These are phyloP conservation scores for Zymoseptoria brevis DNA, from an alignment of 2,329 filamentous ascomycete species.

Conservation along the genomic window DNA sequence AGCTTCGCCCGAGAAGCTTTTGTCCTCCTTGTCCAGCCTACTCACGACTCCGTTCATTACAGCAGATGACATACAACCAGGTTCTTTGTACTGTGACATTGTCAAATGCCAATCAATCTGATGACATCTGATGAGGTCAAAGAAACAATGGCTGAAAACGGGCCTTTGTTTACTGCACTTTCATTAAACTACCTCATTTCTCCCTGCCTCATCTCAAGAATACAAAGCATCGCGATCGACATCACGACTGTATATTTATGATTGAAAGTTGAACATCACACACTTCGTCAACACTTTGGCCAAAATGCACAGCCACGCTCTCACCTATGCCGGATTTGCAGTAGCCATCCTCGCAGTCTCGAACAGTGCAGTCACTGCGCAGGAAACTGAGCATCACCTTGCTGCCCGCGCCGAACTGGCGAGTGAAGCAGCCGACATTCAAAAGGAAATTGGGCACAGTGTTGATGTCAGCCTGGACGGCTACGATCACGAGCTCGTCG, in stretches of 20 bases:
- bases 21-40: not conserved
- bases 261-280: not conserved
- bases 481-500: conserved; percentile 7
- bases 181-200: not conserved
- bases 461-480: conserved; percentile 7
- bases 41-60: not conserved
- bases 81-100: not conserved
- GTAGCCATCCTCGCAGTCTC: not conserved
- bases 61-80: not conserved
- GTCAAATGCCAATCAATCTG: too few relatives aligned
- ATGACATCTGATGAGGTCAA: not conserved
- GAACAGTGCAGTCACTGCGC: not conserved
- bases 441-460: conserved; percentile 1
- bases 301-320: not conserved
- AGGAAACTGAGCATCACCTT: not conserved
- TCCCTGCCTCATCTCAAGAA: not conserved
- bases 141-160: conserved; percentile 3
- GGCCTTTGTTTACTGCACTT: not conserved
- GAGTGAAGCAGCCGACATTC: not conserved
- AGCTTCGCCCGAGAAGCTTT: too few relatives aligned
- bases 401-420: conserved; percentile 1
- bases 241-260: not conserved
- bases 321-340: not conserved
- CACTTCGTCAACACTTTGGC: not conserved
- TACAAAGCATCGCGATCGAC: not conserved